Conservation (phyloP, 2,329 filamentous ascomycete genomes). For the Paramyrothecium sp. region DNA sequence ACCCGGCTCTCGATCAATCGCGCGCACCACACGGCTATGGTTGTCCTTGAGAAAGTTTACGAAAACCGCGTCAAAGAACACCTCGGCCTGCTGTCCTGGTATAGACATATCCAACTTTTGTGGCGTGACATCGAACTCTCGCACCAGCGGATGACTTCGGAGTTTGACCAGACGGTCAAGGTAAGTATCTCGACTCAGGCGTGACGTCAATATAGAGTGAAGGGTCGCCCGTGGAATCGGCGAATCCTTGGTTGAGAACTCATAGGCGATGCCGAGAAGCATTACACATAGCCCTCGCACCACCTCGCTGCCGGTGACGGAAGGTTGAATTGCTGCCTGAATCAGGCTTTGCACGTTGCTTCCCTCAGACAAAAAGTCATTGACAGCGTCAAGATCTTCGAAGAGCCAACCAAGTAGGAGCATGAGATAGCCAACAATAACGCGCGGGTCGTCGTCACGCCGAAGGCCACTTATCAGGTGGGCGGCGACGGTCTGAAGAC, state of each 20-base stretch:
- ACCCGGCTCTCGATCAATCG: slow-evolving; percentile 87
- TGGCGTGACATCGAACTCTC: slow-evolving; percentile 85
- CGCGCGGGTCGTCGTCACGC: slow-evolving; percentile 72
- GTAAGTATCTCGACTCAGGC: slow-evolving; percentile 83
- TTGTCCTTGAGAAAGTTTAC: slow-evolving; percentile 96
- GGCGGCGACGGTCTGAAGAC: slow-evolving; percentile 82
- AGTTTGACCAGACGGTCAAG: slow-evolving; percentile 77
- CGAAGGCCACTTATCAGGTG: slow-evolving; percentile 82
- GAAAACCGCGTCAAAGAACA: slow-evolving; percentile 83
- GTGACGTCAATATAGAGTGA: slow-evolving; percentile 72
- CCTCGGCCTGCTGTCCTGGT: slow-evolving; percentile 63
- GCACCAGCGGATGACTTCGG: slow-evolving; percentile 72
- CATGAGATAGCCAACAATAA: slow-evolving; percentile 86
- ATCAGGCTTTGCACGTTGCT: slow-evolving; percentile 88
- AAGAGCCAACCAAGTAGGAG: slow-evolving; percentile 86
- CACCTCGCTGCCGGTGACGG: slow-evolving; percentile 58
- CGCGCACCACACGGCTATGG: slow-evolving; percentile 78
- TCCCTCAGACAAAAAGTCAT: slow-evolving; percentile 89
- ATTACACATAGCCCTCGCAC: slow-evolving; percentile 82
- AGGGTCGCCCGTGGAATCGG: slow-evolving; percentile 80
- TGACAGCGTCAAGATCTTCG: slow-evolving; percentile 86
- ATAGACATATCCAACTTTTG: slow-evolving; percentile 58
- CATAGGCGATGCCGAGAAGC: slow-evolving; percentile 85
- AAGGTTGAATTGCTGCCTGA: slow-evolving; percentile 65
- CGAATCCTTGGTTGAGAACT: slow-evolving; percentile 97